A percentile compares a stretch with the other conserved stretches of the same genome.
phyloP scores from a whole-genome alignment of 257 asterid species.

The Nicotiana benthamiana region DNA sequence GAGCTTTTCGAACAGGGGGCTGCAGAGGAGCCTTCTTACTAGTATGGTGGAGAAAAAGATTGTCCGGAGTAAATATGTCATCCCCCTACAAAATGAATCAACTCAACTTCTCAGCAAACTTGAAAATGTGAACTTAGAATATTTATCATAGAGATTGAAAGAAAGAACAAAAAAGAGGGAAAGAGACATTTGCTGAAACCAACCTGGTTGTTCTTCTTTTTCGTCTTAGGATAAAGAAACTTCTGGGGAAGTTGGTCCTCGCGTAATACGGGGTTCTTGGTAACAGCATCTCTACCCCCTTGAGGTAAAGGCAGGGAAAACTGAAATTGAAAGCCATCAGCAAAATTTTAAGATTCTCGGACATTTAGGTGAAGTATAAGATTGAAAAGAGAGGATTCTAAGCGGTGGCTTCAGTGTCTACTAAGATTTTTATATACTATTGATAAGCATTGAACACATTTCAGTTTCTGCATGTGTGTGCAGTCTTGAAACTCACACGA shows the following conservation, averaged over 20 bases:
- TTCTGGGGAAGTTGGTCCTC: constrained; percentile 96
- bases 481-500: neutral
- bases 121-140: neutral
- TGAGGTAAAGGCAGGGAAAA: constrained; percentile 87
- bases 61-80: constrained; percentile 44
- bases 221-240: constrained; percentile 67
- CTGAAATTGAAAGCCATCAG: constrained; percentile 31
- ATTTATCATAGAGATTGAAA: neutral
- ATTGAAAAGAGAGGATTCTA: neutral
- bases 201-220: constrained; percentile 83
- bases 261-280: constrained; percentile 85
- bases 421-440: neutral
- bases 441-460: neutral
- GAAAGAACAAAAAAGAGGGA: neutral
- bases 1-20: constrained; percentile 84
- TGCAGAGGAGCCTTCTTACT: constrained; percentile 75
- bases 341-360: neutral
- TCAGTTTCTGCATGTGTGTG: neutral
- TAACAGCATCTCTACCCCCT: constrained; percentile 84
- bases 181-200: neutral
- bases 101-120: neutral
- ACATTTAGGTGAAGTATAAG: neutral
- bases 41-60: constrained; percentile 59
- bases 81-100: constrained; percentile 39
- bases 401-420: too few relatives aligned